A percentile compares a stretch with the other conserved stretches of the same genome.
These are phyloP conservation scores for Carpinus viminea DNA, from an alignment of 306 rosid species.

Conservation along the genomic window DNA sequence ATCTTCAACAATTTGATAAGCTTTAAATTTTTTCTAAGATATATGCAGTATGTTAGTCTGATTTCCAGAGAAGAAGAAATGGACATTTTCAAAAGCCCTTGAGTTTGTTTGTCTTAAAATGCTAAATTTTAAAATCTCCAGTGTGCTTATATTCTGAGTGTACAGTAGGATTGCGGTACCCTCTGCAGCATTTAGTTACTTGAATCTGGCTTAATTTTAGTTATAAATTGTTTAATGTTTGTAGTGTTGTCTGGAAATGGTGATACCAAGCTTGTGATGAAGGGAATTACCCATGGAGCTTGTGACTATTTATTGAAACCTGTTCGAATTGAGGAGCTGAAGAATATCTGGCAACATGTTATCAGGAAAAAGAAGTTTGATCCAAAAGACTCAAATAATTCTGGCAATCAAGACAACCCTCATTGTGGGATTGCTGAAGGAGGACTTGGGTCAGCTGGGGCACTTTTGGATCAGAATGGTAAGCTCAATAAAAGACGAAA, in stretches of 20 bases:
- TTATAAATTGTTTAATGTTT: slow-evolving; percentile 13
- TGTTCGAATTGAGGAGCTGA: slow-evolving; percentile 87
- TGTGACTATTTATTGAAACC: slow-evolving; percentile 97
- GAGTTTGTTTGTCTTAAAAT: background rate
- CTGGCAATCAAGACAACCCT: slow-evolving; percentile 48
- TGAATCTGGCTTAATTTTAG: background rate
- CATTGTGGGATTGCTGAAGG: slow-evolving; percentile 42
- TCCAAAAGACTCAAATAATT: slow-evolving; percentile 57
- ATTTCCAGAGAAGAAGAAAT: slow-evolving; percentile 1
- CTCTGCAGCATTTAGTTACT: background rate
- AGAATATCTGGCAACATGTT: slow-evolving; percentile 98
- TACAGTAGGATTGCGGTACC: background rate
- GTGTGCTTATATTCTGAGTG: background rate
- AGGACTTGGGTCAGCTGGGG: slow-evolving; percentile 41
- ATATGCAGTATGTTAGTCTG: slow-evolving; percentile 12
- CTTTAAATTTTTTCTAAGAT: slow-evolving; percentile 1
- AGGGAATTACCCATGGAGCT: slow-evolving; percentile 96
- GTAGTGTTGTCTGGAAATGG: slow-evolving; percentile 91
- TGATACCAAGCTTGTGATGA: slow-evolving; percentile 87
- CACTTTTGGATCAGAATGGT: slow-evolving; percentile 61
- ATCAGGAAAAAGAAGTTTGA: slow-evolving; percentile 79
- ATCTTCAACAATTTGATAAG: background rate
- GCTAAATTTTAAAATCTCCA: background rate
- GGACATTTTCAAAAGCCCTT: background rate
- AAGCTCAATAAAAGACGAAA: slow-evolving; percentile 68